Base-by-base conservation (phyloP, 495 filamentous ascomycete species). In the Talaromyces liani region DNA sequence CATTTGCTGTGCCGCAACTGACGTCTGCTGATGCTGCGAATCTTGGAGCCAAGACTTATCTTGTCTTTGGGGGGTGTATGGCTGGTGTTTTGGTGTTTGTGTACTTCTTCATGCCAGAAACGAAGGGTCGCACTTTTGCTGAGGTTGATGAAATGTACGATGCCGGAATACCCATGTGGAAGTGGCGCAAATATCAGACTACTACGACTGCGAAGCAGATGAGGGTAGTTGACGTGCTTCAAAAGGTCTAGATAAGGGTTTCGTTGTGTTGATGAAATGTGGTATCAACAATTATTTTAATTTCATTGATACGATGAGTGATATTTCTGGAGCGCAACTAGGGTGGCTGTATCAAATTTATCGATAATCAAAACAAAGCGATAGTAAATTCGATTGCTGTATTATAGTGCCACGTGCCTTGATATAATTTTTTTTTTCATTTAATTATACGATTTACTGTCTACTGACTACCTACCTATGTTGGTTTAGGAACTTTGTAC, bases 81-180 rank as follows among this genome's bases (percentile, higher is more conserved):
- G 69, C 65, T 25, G 68, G 53, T 12, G 76, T 82, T 54, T 71
- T 80, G 27, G 65, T 81, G 1, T 85, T 79, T 69, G 75, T 78
- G 4, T 84, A 75, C 61, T 71, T 85, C 31, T 79, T 71, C 34
- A 69, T 85, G 62, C 81, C 82, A 0, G 82, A 85, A 68, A 85
- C 82, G 0, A 69, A 73, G 6, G 77, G 80, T 59, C 71, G 82
- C 36, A 83, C 80, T 1, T 73, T 83, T 34, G 80, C 78, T 10
- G 80, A 84, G 66, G 78, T 84, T 5, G 74, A 83, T 66, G 80
- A 83, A 72, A 82, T 83, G 74, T 84, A 83, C 61, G 79, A 78
- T 66, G 75, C 75, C 4, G 74, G 72, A 36, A 66, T 84, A 22
- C 79, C 82, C 1, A 70, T 71, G 61, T 70, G 72, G 71, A 75